Conservation (phyloP, 192 early-diverging fungal species). For the Coemansia sp. region DNA sequence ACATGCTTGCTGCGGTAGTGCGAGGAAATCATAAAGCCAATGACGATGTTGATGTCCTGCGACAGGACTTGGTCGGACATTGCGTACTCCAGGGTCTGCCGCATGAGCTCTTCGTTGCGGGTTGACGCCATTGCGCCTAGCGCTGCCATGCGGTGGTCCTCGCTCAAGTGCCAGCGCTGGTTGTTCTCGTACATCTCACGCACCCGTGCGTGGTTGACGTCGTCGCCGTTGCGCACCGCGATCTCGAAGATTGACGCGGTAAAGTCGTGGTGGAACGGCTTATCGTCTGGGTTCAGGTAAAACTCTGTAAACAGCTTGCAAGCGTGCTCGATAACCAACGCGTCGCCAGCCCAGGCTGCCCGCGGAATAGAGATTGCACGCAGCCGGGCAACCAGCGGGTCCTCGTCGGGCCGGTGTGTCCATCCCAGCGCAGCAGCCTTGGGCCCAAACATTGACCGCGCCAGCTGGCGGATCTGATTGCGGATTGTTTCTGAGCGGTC, state of each 20-base stretch:
- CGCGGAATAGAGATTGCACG: conserved; percentile 62
- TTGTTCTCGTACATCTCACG: conserved; percentile 47
- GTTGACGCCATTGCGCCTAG: conserved; percentile 56
- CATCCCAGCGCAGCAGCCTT: conserved; percentile 65
- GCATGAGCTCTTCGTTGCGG: conserved; percentile 36
- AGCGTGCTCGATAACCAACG: conserved; percentile 53
- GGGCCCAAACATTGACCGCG: conserved; percentile 54
- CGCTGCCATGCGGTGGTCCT: conserved; percentile 59
- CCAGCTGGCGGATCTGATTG: conserved; percentile 60
- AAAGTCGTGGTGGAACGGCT: conserved; percentile 54
- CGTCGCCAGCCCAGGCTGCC: conserved; percentile 61
- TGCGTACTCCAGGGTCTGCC: conserved; percentile 38
- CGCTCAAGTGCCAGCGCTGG: conserved; percentile 46
- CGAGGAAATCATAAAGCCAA: conserved; percentile 62
- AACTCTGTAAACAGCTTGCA: conserved; percentile 59
- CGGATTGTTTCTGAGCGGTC: conserved; percentile 60
- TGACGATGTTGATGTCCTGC: conserved; percentile 50
- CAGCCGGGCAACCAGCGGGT: conserved; percentile 56
- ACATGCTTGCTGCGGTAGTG: conserved; percentile 49
- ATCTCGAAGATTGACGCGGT: conserved; percentile 57
- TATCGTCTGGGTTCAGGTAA: conserved; percentile 55
- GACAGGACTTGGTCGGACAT: conserved; percentile 36
- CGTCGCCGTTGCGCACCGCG: conserved; percentile 54
- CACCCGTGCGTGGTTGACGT: conserved; percentile 42
- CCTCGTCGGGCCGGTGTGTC: conserved; percentile 56